Evolutionary conservation across 2,329 filamentous ascomycete genomes (phyloP), one percentile per base, ranked within the genome.

Genomic region (Colletotrichum gigasporum): DNA sequence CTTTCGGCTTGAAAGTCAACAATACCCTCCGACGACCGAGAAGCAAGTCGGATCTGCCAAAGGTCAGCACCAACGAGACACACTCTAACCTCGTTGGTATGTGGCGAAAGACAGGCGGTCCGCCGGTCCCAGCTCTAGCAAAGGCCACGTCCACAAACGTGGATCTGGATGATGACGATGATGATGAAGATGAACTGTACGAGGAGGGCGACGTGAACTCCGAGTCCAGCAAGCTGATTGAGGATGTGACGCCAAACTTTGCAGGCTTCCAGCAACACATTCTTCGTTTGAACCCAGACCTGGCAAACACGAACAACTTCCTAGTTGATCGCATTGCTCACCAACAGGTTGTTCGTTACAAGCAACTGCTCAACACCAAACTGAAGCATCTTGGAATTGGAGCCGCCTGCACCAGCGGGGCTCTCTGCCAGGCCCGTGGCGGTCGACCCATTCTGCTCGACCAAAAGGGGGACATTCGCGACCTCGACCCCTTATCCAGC

Each of bases 281-380:
- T 16, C 79, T 88, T 45, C 84, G 86, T 63, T 79, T 96, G 42
- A 96, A 96, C 71, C 92, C 93, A n/a, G 80, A 83, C 10, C 81
- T 97, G 61, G 80, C 68, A 8, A 82, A 83, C 8, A 83, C 72
- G 4, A 83, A 85, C 70, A 78, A 71, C 30, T 90, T 88, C 75
- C 82, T 97, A 67, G 86, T 95, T 12, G 91, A 96, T 28, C 89
- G 94, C 45, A 91, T 97, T 69, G 92, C 91, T 0, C 87, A 92
- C 68, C 93, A 97, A 71, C 93, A 97, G 74, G 81, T 90, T 47
- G 82, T 88, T 63, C 87, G 94, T 58, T 97, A 94, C 77, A 96
- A 94, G 75, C 86, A 87, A 26, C 81, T 97, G 14, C 81, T 95
- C 28, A 89, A 88, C 35, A 80, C 84, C 66, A 91, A 88, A 72